These are phyloP conservation scores for Blastomyces silverae DNA, from an alignment of 2,329 filamentous ascomycete genomes.

Conservation along the genomic window DNA sequence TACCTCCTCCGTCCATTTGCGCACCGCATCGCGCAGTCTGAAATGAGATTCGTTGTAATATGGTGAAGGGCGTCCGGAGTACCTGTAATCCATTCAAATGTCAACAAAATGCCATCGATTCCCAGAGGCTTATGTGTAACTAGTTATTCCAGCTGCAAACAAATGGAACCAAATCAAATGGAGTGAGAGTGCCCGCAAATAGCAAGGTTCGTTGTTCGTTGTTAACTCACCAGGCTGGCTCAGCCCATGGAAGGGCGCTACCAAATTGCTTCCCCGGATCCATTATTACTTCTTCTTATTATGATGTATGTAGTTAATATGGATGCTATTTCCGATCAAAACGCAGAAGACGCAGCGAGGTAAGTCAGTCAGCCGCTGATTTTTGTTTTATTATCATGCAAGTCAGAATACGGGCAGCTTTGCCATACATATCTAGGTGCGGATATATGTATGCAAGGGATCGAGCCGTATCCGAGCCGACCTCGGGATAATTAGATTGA, in stretches of 20 bases:
- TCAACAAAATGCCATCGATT: constrained; percentile 1
- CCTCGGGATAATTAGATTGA: background rate
- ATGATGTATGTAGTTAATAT: background rate
- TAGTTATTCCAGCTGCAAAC: background rate
- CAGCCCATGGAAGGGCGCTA: constrained; percentile 11
- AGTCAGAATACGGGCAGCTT: background rate
- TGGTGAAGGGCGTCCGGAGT: constrained; percentile 10
- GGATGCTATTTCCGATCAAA: background rate
- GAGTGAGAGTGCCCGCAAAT: background rate
- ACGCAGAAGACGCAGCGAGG: background rate
- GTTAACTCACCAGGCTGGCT: constrained; percentile 6
- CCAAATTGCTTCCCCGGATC: constrained; percentile 7
- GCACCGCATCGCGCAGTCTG: constrained; percentile 8
- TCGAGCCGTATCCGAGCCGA: background rate
- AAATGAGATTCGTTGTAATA: constrained; percentile 12
- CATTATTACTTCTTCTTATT: constrained; percentile 8
- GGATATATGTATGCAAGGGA: background rate
- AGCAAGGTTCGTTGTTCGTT: background rate
- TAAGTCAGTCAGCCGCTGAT: background rate
- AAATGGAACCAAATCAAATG: background rate
- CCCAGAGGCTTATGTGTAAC: background rate
- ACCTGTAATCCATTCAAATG: background rate
- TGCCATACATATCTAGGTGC: background rate
- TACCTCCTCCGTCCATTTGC: constrained; percentile 10
- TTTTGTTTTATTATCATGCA: background rate